Evolutionary conservation across 768 basidiomycete genomes (phyloP).

Genomic region (Kockovaella imperatae): DNA sequence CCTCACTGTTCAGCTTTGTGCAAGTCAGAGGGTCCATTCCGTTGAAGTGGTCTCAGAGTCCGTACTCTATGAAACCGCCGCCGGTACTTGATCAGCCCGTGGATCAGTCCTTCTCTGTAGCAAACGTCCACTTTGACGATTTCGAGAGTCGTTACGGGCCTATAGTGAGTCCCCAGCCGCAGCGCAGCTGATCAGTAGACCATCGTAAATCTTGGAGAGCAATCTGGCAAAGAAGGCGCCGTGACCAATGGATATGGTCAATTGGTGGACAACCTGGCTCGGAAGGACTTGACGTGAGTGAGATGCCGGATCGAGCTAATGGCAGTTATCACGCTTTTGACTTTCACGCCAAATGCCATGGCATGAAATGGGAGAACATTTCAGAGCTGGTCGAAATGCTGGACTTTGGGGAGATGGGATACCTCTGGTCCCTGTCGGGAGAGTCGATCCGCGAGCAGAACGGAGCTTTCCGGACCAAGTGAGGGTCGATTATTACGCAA

Average conservation of each 20-base stretch:
- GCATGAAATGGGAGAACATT: conserved; percentile 96
- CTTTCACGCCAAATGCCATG: conserved; percentile 85
- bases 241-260: conserved; percentile 73
- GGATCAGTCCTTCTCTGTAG: conserved; percentile 60
- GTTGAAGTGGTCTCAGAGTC: conserved; percentile 83
- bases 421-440: conserved; percentile 71
- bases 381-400: conserved; percentile 64
- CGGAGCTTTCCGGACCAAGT: conserved; percentile 62
- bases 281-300: conserved; percentile 42
- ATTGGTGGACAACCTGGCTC: conserved; percentile 52
- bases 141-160: conserved; percentile 65
- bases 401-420: conserved; percentile 80
- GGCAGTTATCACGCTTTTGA: conserved; percentile 55
- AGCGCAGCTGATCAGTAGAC: conserved; percentile 49
- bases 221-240: conserved; percentile 74
- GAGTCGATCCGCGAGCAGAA: conserved; percentile 68
- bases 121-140: conserved; percentile 66
- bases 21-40: conserved; percentile 92
- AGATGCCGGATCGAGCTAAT: neutral
- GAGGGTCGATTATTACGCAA: neutral
- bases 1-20: conserved; percentile 78
- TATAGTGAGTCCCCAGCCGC: conserved; percentile 52
- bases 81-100: conserved; percentile 72
- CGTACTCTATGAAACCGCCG: conserved; percentile 78
- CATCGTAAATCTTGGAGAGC: conserved; percentile 82